Conservation (phyloP, 371 early-diverging fungal species). For the Enterocytospora artemiae region DNA sequence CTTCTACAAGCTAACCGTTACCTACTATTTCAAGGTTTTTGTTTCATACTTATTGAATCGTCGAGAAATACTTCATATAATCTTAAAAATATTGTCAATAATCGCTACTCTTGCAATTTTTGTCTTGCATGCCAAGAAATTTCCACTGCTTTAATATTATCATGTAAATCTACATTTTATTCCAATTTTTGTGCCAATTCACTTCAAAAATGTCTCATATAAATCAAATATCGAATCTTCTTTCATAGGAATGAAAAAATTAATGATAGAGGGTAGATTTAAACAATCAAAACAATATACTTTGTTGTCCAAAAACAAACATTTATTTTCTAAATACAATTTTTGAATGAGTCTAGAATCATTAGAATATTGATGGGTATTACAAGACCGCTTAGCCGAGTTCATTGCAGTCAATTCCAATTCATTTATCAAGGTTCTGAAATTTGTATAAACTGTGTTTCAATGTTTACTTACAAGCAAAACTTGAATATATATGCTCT, state of each 20-base stretch:
- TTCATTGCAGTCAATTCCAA: background rate
- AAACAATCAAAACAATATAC: background rate
- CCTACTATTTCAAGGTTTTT: too few species aligned
- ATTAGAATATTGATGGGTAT: background rate
- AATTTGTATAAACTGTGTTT: background rate
- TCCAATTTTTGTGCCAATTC: background rate
- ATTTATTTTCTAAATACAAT: background rate
- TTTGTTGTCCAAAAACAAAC: background rate
- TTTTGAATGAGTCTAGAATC: background rate
- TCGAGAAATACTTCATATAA: too few species aligned
- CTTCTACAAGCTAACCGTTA: too few species aligned
- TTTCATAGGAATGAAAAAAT: too few species aligned
- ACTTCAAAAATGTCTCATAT: background rate
- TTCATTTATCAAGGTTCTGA: background rate
- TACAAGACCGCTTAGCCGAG: background rate
- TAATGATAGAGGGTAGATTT: too few species aligned
- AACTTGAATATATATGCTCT: background rate
- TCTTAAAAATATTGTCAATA: too few species aligned
- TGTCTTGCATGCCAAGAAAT: too few species aligned
- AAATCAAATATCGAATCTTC: background rate
- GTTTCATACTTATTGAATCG: too few species aligned
- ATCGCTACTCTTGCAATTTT: too few species aligned
- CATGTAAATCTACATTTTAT: background rate
- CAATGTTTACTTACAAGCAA: background rate
- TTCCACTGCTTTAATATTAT: background rate